Base-by-base conservation (phyloP, 176 grass and related monocot genomes). In the Ensete ventricosum region DNA sequence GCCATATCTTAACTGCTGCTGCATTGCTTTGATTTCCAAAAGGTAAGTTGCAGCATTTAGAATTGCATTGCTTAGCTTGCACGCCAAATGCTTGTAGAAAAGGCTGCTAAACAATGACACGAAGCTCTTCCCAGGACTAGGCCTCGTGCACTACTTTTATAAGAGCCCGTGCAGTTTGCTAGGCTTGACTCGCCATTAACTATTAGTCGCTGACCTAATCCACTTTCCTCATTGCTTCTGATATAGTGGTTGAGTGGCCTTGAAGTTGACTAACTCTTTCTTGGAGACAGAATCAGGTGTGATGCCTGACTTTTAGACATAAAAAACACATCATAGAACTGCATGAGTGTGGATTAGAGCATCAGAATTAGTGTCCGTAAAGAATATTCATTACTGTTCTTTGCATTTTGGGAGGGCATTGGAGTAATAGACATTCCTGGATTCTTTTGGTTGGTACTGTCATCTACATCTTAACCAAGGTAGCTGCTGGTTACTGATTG, bases 21-120 rank as follows among this genome's bases (percentile, higher is more conserved):
- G 17, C 43, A 70, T 70, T 51, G 43, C 67, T 70, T 51, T 70
- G 14, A 70, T 70, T 70, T 19, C 34, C 67, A 70, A 70, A 70
- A 70, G 67, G 43, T 70, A 19, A 70, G 6, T 70, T 21, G 67
- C 43, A 70, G 67, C 51, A 50, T 70, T 70, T 50, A 20, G 51
- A 50, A 9, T 34, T 6, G 43, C 34, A 10, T 48, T 19, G 16
- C 67, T 50, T 70, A 5, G 67, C 67, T 70, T 52, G 67, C 67
- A 70, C 67, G 48, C 67, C 67, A 9, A 70, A 70, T 20, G 67
- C 67, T 64, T 43, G 34, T 43, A 43, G 34, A 43, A 20, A 10
- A 11, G 2, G 22, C 13, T 48, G 2, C 57, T 70, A 70, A 51
- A 52, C 43, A 70, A 70, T 50, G 67, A 43, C 16, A 10, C 8